phyloP scores from a whole-genome alignment of 257 asterid species.

The Nemophila menziesii region DNA sequence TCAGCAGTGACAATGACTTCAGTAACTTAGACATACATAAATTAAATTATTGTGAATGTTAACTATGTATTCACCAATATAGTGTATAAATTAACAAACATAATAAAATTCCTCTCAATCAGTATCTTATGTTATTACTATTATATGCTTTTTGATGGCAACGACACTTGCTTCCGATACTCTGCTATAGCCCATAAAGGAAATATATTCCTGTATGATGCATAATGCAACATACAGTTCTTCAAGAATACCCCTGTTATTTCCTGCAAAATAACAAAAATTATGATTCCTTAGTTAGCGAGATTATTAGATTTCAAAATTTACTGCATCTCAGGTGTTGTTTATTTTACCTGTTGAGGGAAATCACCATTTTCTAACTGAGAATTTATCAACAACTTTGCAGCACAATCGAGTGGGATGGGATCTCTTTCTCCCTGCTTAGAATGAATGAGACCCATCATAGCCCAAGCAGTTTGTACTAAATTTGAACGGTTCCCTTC shows the following conservation, averaged over 20 bases:
- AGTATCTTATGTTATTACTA: no score
- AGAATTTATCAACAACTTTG: slow-evolving; percentile 58
- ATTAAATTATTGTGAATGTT: no score
- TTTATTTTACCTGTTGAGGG: slow-evolving; percentile 56
- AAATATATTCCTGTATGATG: slow-evolving; percentile 47
- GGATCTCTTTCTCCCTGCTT: slow-evolving; percentile 83
- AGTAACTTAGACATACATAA: no score
- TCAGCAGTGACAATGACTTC: no score
- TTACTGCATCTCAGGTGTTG: background rate
- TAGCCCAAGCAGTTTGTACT: no score
- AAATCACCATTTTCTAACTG: slow-evolving; percentile 72
- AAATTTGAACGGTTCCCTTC: slow-evolving; percentile 71
- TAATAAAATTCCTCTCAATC: no score
- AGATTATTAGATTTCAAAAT: background rate
- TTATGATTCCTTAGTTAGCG: background rate
- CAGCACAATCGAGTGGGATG: slow-evolving; percentile 52
- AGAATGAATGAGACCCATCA: slow-evolving; percentile 61
- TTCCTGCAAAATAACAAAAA: slow-evolving; percentile 23
- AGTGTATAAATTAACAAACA: no score
- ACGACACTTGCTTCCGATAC: slow-evolving; percentile 48
- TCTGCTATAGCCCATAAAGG: slow-evolving; percentile 77
- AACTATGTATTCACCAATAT: no score
- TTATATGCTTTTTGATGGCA: slow-evolving; percentile 32
- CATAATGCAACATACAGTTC: slow-evolving; percentile 75
- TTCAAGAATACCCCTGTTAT: slow-evolving; percentile 64